Conservation (phyloP, 306 rosid species). For the Coriaria nepalensis region DNA sequence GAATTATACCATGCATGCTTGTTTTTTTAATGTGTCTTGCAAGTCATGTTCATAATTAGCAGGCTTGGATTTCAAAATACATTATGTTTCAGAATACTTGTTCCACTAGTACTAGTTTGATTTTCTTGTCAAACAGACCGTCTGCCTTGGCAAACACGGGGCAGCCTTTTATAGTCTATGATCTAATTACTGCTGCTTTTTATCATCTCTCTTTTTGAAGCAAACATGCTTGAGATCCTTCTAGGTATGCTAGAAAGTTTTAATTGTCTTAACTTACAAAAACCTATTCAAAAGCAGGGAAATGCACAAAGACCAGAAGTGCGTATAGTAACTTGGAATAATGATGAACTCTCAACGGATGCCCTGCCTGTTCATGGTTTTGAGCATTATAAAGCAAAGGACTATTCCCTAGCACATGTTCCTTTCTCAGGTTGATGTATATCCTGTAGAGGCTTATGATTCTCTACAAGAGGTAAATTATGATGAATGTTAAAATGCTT, state of each 20-base stretch:
- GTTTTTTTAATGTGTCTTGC: too few species aligned
- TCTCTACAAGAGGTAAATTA: constrained; percentile 13
- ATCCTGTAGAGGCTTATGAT: constrained; percentile 20
- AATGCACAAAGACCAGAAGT: constrained; percentile 96
- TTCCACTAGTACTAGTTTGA: too few species aligned
- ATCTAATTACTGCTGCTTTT: not conserved
- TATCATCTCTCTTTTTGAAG: not conserved
- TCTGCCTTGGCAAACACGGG: too few species aligned
- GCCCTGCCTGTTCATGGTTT: constrained; percentile 91
- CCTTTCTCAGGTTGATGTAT: constrained; percentile 83
- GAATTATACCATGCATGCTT: too few species aligned
- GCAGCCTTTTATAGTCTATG: too few species aligned
- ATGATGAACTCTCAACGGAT: constrained; percentile 91
- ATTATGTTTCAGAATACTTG: too few species aligned
- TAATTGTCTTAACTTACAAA: constrained; percentile 14
- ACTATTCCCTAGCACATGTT: constrained; percentile 95
- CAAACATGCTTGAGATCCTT: constrained; percentile 3
- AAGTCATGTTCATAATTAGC: too few species aligned
- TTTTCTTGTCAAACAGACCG: too few species aligned
- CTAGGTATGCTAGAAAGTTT: constrained; percentile 1
- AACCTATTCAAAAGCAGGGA: constrained; percentile 53
- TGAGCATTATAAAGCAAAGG: constrained; percentile 96
- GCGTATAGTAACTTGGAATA: constrained; percentile 76
- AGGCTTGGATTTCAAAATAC: too few species aligned
- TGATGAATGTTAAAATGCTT: constrained; percentile 15